These are phyloP conservation scores for Clathrus columnatus DNA, from an alignment of 768 basidiomycete species.

Conservation along the genomic window DNA sequence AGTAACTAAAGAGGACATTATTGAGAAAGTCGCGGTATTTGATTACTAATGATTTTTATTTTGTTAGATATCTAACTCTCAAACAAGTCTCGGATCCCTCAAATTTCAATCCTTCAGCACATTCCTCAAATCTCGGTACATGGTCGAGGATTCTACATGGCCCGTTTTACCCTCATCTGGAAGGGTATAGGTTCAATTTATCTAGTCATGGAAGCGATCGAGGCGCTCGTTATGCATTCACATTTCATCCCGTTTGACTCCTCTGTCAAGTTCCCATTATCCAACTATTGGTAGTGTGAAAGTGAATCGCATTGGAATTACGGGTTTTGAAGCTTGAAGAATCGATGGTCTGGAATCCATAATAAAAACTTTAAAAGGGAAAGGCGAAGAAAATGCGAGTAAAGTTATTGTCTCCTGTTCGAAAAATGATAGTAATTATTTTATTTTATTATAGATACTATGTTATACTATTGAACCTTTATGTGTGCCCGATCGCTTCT, in stretches of 20 bases:
- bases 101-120: slow-evolving; percentile 58
- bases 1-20: slow-evolving; percentile 69
- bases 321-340: slow-evolving; percentile 12
- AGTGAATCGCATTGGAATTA: slow-evolving; percentile 61
- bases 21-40: slow-evolving; percentile 69
- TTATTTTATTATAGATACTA: slow-evolving; percentile 57
- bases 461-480: slow-evolving; percentile 75
- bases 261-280: slow-evolving; percentile 69
- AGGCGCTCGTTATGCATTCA: slow-evolving; percentile 57
- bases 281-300: slow-evolving; percentile 94
- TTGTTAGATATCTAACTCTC: not conserved
- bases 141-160: slow-evolving; percentile 81
- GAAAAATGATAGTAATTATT: not conserved
- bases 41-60: not conserved
- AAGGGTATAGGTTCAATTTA: slow-evolving; percentile 85
- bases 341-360: not conserved
- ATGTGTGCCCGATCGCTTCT: slow-evolving; percentile 68
- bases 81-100: slow-evolving; percentile 49
- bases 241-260: slow-evolving; percentile 66
- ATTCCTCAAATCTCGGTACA: slow-evolving; percentile 57
- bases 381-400: slow-evolving; percentile 36
- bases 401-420: not conserved
- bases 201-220: slow-evolving; percentile 77
- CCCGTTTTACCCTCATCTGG: slow-evolving; percentile 83
- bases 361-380: not conserved